Base-by-base conservation (phyloP, 495 filamentous ascomycete genomes). In the Articulospora tetracladia region DNA sequence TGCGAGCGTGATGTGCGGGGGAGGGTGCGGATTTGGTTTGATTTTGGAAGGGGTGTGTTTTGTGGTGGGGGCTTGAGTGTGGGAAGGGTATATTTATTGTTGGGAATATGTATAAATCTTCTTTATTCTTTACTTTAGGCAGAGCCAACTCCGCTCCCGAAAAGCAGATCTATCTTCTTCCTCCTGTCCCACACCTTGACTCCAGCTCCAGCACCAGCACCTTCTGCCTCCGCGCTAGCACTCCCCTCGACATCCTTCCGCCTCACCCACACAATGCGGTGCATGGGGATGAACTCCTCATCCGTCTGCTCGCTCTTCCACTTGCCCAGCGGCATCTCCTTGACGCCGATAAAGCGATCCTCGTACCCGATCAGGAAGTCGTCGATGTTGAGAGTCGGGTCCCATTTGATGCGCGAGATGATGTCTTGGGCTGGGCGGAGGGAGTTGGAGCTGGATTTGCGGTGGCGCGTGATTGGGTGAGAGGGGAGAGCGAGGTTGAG, bases 261-360 rank as follows among this genome's bases (percentile, higher is more conserved):
- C 69, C 80, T 83, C 61, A 93, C 91, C 62, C 87, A 91, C 52
- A 89, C 53, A 51, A 93, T 86, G 3, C 91, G 79, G 72, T 93
- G 90, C 72, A 88, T 81, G 8, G 91, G 91, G 62, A 93, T 93
- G 66, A 92, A 93, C 61, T 93, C 90, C 64, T 93, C 86, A 62
- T 93, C 86, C 25, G 88, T 93, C 46, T 84, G 77, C 59, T 93
- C 90, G 20, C 73, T 81, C 72, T 87, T 89, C 89, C 90, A 93
- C 28, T 75, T 74, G 49, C 79, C 79, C 10, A 91, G 70, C 6
- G 73, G 66, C 55, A 84, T 81, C 70, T 93, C 89, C 65, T 81
- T 76, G 11, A 76, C 74, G 0, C 88, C 89, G 10, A 80, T 62
- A 57, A 91, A 92, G 13, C 90, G 79, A 65, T 94, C 91, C 55